Evolutionary conservation across 257 asterid species (phyloP).

Genomic region (Prunella vulgaris): DNA sequence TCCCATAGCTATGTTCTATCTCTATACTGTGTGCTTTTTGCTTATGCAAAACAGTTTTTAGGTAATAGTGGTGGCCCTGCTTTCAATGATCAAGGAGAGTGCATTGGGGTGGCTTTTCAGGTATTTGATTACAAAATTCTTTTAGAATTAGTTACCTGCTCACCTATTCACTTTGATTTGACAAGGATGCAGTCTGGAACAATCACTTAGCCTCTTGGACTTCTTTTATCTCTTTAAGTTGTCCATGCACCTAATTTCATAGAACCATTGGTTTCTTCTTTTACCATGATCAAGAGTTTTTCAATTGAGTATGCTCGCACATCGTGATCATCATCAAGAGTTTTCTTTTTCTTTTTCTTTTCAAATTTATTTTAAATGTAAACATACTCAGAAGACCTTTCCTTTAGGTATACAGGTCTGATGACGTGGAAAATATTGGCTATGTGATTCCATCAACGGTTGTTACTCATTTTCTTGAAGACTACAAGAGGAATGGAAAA

Average conservation of each 20-base stretch:
- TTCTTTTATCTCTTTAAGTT: slow-evolving; percentile 9
- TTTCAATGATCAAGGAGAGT: slow-evolving; percentile 90
- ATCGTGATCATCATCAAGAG: slow-evolving; percentile 26
- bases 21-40: neutral
- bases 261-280: slow-evolving; percentile 7
- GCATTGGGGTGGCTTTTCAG: slow-evolving; percentile 99
- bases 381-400: slow-evolving; percentile 38
- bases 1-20: slow-evolving; percentile 6
- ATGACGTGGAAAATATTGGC: slow-evolving; percentile 91
- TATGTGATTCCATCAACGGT: slow-evolving; percentile 91
- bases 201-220: neutral
- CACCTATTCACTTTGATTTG: slow-evolving; percentile 12
- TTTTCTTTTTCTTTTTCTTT: neutral
- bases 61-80: slow-evolving; percentile 99
- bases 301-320: slow-evolving; percentile 37
- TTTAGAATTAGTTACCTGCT: neutral
- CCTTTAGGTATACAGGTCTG: slow-evolving; percentile 94
- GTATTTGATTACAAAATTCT: slow-evolving; percentile 30
- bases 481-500: slow-evolving; percentile 77
- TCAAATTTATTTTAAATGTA: neutral
- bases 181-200: slow-evolving; percentile 5
- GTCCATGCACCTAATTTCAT: slow-evolving; percentile 11
- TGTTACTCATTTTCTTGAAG: slow-evolving; percentile 95
- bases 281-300: neutral
- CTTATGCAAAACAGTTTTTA: slow-evolving; percentile 32